Percentiles rank a stretch among this genome's conserved stretches.
Evolutionary conservation across 768 basidiomycete genomes (phyloP).

Genomic region (Leccinum disarticulatum): DNA sequence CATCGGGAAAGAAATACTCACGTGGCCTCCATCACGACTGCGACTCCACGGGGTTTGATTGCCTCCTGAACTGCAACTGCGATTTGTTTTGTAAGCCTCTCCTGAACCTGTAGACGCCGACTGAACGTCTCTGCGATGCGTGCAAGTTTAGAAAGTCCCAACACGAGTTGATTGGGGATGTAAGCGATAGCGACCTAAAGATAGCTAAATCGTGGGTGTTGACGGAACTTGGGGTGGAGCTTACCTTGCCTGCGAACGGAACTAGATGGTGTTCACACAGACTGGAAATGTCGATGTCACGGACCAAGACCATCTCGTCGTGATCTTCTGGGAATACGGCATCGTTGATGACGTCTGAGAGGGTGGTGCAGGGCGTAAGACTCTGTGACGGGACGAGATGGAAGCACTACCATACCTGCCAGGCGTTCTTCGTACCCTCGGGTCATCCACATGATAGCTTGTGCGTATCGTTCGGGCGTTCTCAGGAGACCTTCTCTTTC

Average conservation of each 20-base stretch:
- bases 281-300: conserved; percentile 96
- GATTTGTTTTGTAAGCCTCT: conserved; percentile 95
- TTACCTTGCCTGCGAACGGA: conserved; percentile 94
- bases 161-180: conserved; percentile 91
- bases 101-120: conserved; percentile 94
- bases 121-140: conserved; percentile 97
- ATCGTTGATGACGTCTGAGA: conserved; percentile 93
- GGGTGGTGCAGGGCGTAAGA: conserved; percentile 11
- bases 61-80: conserved; percentile 98
- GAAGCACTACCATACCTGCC: conserved; percentile 55
- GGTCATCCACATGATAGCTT: conserved; percentile 99
- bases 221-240: conserved; percentile 28
- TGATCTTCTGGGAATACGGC: conserved; percentile 98
- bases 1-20: conserved; percentile 43
- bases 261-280: conserved; percentile 98
- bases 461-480: conserved; percentile 95
- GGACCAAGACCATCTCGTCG: conserved; percentile 98
- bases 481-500: conserved; percentile 87
- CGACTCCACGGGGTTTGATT: conserved; percentile 95
- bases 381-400: conserved; percentile 13
- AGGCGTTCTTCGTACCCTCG: conserved; percentile 96
- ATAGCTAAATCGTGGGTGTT: conserved; percentile 21
- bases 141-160: conserved; percentile 95
- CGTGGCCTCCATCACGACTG: conserved; percentile 99
- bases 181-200: conserved; percentile 93